phyloP scores from a whole-genome alignment of 805 yeast species.

The Cyberlindnera euphorbiae region DNA sequence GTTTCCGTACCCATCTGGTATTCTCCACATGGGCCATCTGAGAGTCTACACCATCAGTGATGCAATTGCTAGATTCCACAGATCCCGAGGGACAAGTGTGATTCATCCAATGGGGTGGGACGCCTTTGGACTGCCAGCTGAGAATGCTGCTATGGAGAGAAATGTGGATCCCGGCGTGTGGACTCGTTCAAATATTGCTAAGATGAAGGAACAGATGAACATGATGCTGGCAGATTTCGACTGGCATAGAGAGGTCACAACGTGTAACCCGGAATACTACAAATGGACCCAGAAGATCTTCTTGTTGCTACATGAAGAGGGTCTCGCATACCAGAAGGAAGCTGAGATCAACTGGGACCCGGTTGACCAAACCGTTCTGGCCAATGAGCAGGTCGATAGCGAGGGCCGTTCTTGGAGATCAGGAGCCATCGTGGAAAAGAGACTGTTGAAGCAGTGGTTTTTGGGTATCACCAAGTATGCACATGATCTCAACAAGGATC shows the following conservation, averaged over 20 bases:
- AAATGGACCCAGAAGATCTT: constrained; percentile 91
- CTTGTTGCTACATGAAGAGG: constrained; percentile 62
- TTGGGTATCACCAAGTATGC: constrained; percentile 85
- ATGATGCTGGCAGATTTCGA: constrained; percentile 82
- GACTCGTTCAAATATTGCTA: constrained; percentile 76
- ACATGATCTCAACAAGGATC: constrained; percentile 56
- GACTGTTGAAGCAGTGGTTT: constrained; percentile 85
- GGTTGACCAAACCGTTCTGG: constrained; percentile 87
- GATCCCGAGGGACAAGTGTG: constrained; percentile 72
- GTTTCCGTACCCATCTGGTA: constrained; percentile 98
- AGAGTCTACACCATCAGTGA: constrained; percentile 92
- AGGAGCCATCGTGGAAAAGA: constrained; percentile 89
- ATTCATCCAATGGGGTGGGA: constrained; percentile 99
- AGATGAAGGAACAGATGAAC: constrained; percentile 81
- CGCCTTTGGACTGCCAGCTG: constrained; percentile 97
- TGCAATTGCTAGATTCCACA: constrained; percentile 69
- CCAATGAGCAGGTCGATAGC: constrained; percentile 93
- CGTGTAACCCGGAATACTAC: constrained; percentile 84
- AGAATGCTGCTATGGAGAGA: constrained; percentile 92
- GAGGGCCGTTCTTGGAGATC: constrained; percentile 95
- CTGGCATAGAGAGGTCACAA: constrained; percentile 87
- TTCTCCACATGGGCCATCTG: constrained; percentile 88
- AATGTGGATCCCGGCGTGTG: constrained; percentile 73
- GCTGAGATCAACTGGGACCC: constrained; percentile 99
- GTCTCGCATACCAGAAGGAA: constrained; percentile 77